These are phyloP conservation scores for Trichophyton mentagrophytes DNA, from an alignment of 2,329 filamentous ascomycete species.

Conservation along the genomic window DNA sequence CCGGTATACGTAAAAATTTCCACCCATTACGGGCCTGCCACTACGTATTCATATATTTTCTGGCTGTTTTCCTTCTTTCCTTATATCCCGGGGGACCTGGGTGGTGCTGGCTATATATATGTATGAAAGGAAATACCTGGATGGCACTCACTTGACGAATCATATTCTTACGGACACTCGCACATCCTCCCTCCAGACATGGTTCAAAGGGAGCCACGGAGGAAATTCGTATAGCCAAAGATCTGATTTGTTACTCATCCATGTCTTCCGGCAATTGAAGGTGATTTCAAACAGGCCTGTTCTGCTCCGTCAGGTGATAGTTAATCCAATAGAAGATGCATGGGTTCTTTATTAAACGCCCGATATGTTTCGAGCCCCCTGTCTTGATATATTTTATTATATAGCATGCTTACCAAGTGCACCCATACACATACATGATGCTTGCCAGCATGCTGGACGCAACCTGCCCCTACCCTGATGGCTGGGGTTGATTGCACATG, in stretches of 20 bases:
- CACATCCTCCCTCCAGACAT: not conserved
- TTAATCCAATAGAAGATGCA: not conserved
- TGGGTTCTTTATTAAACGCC: not conserved
- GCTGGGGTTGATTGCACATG: not conserved
- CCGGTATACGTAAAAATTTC: not conserved
- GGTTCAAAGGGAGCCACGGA: not conserved
- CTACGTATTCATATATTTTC: not conserved
- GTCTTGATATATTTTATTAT: not conserved
- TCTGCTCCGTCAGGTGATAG: not conserved
- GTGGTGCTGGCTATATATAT: not conserved
- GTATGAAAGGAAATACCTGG: not conserved
- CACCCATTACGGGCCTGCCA: not conserved
- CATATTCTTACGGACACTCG: not conserved
- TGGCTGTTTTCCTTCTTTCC: not conserved
- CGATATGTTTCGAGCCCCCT: not conserved
- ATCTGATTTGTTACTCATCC: not conserved
- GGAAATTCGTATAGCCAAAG: not conserved
- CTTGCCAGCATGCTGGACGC: not conserved
- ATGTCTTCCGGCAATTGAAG: slow-evolving; percentile 1
- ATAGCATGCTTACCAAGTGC: too few relatives aligned
- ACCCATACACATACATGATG: not conserved
- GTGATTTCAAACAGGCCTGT: slow-evolving; percentile 1
- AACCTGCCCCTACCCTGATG: not conserved
- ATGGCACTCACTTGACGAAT: not conserved
- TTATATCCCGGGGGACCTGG: not conserved